Evolutionary conservation across 78 protist genomes (phyloP).

Genomic region (Chrysochromulina parva): DNA sequence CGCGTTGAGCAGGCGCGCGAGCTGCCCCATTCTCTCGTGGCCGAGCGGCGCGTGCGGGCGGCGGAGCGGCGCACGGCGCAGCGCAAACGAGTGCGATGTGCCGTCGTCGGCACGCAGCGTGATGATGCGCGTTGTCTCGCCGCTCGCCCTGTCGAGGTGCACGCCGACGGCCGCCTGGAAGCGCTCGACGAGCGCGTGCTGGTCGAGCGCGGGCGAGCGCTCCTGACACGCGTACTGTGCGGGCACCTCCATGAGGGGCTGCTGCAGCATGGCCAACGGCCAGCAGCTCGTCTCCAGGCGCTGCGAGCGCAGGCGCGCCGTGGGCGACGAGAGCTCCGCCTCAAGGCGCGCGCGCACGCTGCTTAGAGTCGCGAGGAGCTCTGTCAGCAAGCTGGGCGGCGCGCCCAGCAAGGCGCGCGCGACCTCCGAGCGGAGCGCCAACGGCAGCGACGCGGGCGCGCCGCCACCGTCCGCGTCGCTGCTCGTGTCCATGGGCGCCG

Average conservation of each 20-base stretch:
- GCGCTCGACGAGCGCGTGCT: constrained; percentile 33
- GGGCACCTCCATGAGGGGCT: constrained; percentile 39
- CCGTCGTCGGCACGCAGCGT: constrained; percentile 37
- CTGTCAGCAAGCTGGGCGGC: background rate
- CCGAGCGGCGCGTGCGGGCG: background rate
- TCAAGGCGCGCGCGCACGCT: background rate
- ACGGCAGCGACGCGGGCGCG: background rate
- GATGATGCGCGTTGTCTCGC: constrained; percentile 21
- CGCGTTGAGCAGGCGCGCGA: constrained; percentile 38
- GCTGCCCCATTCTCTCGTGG: constrained; percentile 33
- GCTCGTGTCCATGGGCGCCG: background rate
- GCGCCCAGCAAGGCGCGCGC: background rate
- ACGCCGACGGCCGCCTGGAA: background rate
- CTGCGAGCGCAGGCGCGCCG: background rate
- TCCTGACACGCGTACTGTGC: constrained; percentile 27
- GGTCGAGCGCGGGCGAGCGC: constrained; percentile 30
- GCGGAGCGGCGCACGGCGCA: background rate
- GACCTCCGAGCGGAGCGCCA: background rate
- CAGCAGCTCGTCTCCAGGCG: background rate
- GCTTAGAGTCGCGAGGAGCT: background rate
- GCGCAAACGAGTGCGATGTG: constrained; percentile 1
- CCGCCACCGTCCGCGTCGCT: background rate
- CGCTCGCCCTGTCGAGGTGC: background rate
- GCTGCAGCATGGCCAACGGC: background rate
- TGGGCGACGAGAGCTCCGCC: background rate